phyloP scores from a whole-genome alignment of 2,329 filamentous ascomycete genomes.

The Alternaria sp. region DNA sequence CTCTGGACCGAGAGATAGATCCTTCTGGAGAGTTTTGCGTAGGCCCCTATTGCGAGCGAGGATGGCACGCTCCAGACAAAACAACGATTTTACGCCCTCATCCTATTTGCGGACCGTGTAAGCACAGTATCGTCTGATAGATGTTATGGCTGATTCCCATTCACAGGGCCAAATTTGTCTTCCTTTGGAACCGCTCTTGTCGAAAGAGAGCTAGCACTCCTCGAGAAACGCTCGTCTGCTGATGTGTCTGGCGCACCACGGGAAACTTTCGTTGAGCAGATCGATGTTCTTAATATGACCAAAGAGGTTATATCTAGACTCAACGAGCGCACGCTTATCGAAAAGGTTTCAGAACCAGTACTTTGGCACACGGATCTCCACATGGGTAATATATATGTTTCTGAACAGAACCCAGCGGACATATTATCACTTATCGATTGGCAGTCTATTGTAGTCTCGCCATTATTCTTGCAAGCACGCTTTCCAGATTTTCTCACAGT shows the following conservation, averaged over 20 bases:
- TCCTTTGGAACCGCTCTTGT: conserved; percentile 32
- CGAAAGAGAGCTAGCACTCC: conserved; percentile 25
- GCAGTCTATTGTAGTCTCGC: conserved; percentile 36
- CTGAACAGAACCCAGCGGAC: conserved; percentile 29
- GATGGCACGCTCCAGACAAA: conserved; percentile 17
- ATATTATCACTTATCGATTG: conserved; percentile 38
- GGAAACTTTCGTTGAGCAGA: conserved; percentile 26
- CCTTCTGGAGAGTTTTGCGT: conserved; percentile 29
- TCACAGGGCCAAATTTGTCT: conserved; percentile 28
- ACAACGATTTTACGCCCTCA: conserved; percentile 6
- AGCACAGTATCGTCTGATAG: conserved; percentile 1
- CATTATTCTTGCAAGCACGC: conserved; percentile 29
- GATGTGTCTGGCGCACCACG: conserved; percentile 17
- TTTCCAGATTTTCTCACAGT: conserved; percentile 29
- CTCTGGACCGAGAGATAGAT: conserved; percentile 17
- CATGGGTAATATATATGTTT: conserved; percentile 50
- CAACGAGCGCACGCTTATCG: conserved; percentile 16
- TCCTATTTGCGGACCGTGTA: conserved; percentile 28
- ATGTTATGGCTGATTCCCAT: conserved; percentile 14
- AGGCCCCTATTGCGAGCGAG: conserved; percentile 30
- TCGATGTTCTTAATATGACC: conserved; percentile 21
- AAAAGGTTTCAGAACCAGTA: conserved; percentile 17
- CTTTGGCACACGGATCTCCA: conserved; percentile 50
- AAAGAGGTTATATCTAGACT: conserved; percentile 25
- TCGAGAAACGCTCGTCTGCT: conserved; percentile 4